Evolutionary conservation across 2,329 filamentous ascomycete genomes (phyloP).

Genomic region (Pyricularia sp.): DNA sequence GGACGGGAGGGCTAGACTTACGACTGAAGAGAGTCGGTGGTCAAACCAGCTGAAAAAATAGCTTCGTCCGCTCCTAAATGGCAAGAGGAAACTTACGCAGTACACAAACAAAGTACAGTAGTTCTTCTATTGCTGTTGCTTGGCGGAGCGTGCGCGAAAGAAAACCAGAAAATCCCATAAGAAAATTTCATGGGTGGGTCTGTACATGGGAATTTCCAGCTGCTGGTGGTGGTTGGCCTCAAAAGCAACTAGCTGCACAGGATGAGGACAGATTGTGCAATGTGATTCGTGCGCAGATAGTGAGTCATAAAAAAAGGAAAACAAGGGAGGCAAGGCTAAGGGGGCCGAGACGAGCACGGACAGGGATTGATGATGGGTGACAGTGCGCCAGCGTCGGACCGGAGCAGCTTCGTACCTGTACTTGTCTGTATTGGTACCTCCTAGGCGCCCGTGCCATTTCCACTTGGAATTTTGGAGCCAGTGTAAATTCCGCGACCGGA

Average conservation of each 20-base stretch:
- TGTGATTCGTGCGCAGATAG: conserved; percentile 1
- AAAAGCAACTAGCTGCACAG: background rate
- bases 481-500: background rate
- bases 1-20: background rate
- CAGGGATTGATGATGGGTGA: conserved; percentile 3
- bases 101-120: too few relatives aligned
- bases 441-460: background rate
- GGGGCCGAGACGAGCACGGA: conserved; percentile 3
- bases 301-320: conserved; percentile 4
- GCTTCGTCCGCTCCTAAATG: background rate
- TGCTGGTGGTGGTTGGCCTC: background rate
- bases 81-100: background rate
- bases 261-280: conserved; percentile 2
- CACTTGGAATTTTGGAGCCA: background rate
- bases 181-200: background rate
- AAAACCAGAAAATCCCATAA: background rate
- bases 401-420: background rate
- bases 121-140: background rate
- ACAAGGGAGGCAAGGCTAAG: conserved; percentile 3
- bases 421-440: background rate
- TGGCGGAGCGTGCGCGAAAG: background rate
- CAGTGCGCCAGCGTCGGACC: background rate
- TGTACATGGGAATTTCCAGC: background rate
- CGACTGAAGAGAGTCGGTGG: background rate
- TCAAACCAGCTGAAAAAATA: background rate